These are phyloP conservation scores for Coemansia biformis DNA, from an alignment of 192 early-diverging fungal genomes.

Conservation along the genomic window DNA sequence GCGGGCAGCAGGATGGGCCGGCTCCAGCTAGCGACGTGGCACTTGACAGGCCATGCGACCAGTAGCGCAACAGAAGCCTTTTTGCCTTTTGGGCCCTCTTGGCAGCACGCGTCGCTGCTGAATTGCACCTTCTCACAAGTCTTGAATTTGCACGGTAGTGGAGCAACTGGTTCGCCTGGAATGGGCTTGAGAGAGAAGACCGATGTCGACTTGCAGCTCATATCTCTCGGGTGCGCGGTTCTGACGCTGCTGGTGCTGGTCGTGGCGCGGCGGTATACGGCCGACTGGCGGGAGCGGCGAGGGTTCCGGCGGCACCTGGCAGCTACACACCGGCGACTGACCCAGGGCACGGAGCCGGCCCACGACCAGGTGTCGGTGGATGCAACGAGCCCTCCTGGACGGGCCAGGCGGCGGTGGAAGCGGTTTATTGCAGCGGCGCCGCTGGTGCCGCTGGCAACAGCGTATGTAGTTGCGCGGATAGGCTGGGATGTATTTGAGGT, in stretches of 20 bases:
- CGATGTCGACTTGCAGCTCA: slow-evolving; percentile 28
- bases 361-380: too few species aligned
- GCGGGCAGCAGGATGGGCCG: too few species aligned
- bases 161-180: too few species aligned
- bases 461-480: slow-evolving; percentile 24
- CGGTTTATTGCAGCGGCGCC: slow-evolving; percentile 38
- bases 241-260: slow-evolving; percentile 12
- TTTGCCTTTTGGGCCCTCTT: too few species aligned
- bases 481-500: slow-evolving; percentile 44
- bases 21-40: too few species aligned
- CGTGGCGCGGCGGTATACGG: slow-evolving; percentile 29
- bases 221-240: slow-evolving; percentile 19
- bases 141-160: too few species aligned
- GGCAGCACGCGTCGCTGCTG: too few species aligned
- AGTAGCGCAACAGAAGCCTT: too few species aligned
- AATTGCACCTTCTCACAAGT: background rate
- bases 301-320: slow-evolving; percentile 28
- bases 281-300: slow-evolving; percentile 40
- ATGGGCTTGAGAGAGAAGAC: slow-evolving; percentile 42
- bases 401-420: slow-evolving; percentile 30
- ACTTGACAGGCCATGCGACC: too few species aligned
- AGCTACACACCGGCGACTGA: slow-evolving; percentile 16
- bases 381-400: too few species aligned
- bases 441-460: slow-evolving; percentile 39
- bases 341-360: background rate